Conservation (phyloP, 495 filamentous ascomycete species). For the Penicillium arizonense region DNA sequence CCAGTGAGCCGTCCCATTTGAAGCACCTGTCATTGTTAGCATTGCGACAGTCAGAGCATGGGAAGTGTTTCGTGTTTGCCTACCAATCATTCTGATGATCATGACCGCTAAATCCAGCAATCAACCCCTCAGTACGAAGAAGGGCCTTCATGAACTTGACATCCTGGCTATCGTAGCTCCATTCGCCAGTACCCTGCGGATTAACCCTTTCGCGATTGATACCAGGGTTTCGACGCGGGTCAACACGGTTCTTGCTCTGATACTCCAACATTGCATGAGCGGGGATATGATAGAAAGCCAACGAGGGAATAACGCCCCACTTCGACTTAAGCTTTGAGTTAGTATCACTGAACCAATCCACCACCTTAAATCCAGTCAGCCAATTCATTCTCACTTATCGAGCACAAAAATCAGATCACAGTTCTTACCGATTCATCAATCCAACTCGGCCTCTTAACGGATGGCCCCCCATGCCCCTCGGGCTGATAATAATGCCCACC, state of each 20-base stretch:
- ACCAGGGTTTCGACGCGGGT: slow-evolving; percentile 52
- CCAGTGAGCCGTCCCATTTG: slow-evolving; percentile 33
- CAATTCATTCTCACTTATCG: neutral
- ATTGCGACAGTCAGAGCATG: neutral
- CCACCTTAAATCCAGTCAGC: slow-evolving; percentile 32
- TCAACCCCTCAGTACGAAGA: slow-evolving; percentile 51
- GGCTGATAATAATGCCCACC: slow-evolving; percentile 58
- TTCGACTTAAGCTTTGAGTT: slow-evolving; percentile 38
- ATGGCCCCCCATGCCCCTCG: slow-evolving; percentile 24
- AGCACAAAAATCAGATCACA: neutral
- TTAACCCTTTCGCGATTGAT: slow-evolving; percentile 57
- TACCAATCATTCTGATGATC: slow-evolving; percentile 73
- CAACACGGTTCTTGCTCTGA: slow-evolving; percentile 42
- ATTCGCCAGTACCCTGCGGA: slow-evolving; percentile 24
- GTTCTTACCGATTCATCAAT: slow-evolving; percentile 30
- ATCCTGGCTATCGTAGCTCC: slow-evolving; percentile 51
- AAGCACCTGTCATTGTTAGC: slow-evolving; percentile 28
- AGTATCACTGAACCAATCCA: slow-evolving; percentile 59
- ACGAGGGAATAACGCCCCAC: slow-evolving; percentile 54
- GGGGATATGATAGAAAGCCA: slow-evolving; percentile 76
- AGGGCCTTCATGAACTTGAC: slow-evolving; percentile 64
- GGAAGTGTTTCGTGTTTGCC: neutral
- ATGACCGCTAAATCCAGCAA: slow-evolving; percentile 66
- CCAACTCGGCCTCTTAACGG: slow-evolving; percentile 35
- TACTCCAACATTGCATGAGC: slow-evolving; percentile 53